Percentiles rank a stretch among this genome's conserved stretches.
Evolutionary conservation across 371 early-diverging fungal species (phyloP).

Genomic region (Dichotomocladium elegans): DNA sequence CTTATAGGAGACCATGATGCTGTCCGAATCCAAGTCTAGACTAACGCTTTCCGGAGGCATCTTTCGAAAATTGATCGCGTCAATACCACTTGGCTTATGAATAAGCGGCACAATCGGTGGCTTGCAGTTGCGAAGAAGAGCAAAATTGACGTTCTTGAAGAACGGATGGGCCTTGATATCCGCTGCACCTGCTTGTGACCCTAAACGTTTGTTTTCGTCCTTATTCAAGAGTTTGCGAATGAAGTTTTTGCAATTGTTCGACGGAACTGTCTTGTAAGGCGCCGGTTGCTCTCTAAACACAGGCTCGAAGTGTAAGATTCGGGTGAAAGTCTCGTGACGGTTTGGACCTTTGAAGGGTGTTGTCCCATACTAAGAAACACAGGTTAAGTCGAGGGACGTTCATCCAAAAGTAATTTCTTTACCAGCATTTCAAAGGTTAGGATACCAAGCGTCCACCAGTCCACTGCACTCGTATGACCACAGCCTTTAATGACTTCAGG

Average conservation of each 20-base stretch:
- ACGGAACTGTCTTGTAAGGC: constrained; percentile 21
- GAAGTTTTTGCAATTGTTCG: constrained; percentile 64
- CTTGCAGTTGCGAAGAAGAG: constrained; percentile 75
- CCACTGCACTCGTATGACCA: constrained; percentile 93
- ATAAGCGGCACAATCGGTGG: constrained; percentile 88
- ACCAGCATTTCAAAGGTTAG: constrained; percentile 96
- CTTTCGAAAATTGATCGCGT: constrained; percentile 68
- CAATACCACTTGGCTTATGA: constrained; percentile 56
- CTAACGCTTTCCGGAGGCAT: constrained; percentile 61
- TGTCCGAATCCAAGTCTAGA: constrained; percentile 58
- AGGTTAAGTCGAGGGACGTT: neutral
- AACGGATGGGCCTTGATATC: constrained; percentile 94
- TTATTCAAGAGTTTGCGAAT: constrained; percentile 84
- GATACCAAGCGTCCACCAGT: constrained; percentile 99
- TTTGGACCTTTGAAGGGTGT: constrained; percentile 94
- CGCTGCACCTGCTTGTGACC: constrained; percentile 86
- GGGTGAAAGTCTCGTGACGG: constrained; percentile 82
- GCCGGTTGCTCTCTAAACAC: constrained; percentile 66
- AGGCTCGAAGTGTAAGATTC: constrained; percentile 78
- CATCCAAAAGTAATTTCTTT: constrained; percentile 5
- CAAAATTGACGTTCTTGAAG: constrained; percentile 93
- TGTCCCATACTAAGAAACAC: constrained; percentile 46
- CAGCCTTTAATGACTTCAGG: constrained; percentile 93
- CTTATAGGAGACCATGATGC: constrained; percentile 42
- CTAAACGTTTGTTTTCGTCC: constrained; percentile 83